A percentile compares a stretch with the other conserved stretches of the same genome.
Evolutionary conservation across 352 stramenopile species (phyloP).

Genomic region (Thalassiosira hispida): DNA sequence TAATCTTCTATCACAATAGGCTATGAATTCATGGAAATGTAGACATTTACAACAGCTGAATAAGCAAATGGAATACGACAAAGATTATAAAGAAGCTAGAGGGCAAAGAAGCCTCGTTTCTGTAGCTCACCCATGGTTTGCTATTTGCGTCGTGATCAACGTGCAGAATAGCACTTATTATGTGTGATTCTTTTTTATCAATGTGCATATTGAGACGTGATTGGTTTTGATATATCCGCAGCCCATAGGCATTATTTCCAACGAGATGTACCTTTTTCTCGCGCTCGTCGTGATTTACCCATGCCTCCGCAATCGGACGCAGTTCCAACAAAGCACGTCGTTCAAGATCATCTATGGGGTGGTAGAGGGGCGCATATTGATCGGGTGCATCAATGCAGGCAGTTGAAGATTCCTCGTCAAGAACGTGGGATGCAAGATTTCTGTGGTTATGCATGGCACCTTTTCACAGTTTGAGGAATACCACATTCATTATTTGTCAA

Average conservation of each 20-base stretch:
- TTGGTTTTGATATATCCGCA: slow-evolving; percentile 20
- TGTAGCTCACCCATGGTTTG: slow-evolving; percentile 52
- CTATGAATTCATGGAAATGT: slow-evolving; percentile 3
- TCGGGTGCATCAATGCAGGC: slow-evolving; percentile 8
- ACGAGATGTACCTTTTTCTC: slow-evolving; percentile 2
- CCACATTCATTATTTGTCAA: slow-evolving; percentile 39
- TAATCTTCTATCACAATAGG: slow-evolving; percentile 63
- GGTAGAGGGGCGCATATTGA: slow-evolving; percentile 1
- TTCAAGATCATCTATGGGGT: slow-evolving; percentile 2
- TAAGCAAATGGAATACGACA: neutral
- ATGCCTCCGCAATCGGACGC: slow-evolving; percentile 18
- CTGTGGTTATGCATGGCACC: slow-evolving; percentile 20
- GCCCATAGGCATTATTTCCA: slow-evolving; percentile 20
- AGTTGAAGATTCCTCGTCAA: neutral
- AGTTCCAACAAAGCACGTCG: slow-evolving; percentile 22
- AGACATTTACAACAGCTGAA: neutral
- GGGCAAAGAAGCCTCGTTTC: neutral
- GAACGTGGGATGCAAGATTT: slow-evolving; percentile 41
- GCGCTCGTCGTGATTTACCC: slow-evolving; percentile 12
- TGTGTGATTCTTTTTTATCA: slow-evolving; percentile 44
- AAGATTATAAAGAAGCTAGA: neutral
- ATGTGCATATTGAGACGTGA: slow-evolving; percentile 30
- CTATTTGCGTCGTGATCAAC: slow-evolving; percentile 36
- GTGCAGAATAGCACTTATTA: slow-evolving; percentile 50
- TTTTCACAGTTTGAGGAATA: slow-evolving; percentile 10